A percentile compares a stretch with the other conserved stretches of the same genome.
Evolutionary conservation across 2,329 filamentous ascomycete genomes (phyloP).

Genomic region (Plenodomus biglobosus): DNA sequence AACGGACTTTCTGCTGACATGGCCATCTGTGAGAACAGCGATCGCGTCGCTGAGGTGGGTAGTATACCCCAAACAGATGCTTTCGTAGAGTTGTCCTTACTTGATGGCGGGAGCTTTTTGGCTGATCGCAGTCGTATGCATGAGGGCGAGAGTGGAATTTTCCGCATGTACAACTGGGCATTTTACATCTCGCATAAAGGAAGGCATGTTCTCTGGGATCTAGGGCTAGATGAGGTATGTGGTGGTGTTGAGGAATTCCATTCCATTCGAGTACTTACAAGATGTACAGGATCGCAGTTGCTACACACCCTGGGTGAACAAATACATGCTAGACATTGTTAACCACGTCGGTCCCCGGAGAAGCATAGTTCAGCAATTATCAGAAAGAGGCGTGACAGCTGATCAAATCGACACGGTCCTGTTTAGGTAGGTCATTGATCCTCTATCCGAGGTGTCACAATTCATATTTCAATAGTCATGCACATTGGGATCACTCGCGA

Average conservation of each 20-base stretch:
- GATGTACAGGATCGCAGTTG: slow-evolving; percentile 30
- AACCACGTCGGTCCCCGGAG: slow-evolving; percentile 34
- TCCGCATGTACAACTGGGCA: slow-evolving; percentile 43
- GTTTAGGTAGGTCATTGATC: slow-evolving; percentile 27
- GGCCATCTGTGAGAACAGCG: not conserved
- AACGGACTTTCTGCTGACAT: not conserved
- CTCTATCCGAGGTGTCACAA: not conserved
- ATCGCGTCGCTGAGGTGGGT: not conserved
- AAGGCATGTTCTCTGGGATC: slow-evolving; percentile 36
- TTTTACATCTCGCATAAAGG: slow-evolving; percentile 32
- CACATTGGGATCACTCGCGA: slow-evolving; percentile 39
- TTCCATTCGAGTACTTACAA: not conserved
- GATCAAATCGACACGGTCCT: slow-evolving; percentile 30
- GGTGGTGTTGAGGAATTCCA: not conserved
- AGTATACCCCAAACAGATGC: slow-evolving; percentile 19
- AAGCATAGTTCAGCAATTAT: slow-evolving; percentile 32
- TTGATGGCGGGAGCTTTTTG: slow-evolving; percentile 40
- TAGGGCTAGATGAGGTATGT: slow-evolving; percentile 35
- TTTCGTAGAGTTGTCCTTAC: slow-evolving; percentile 27
- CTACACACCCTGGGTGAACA: slow-evolving; percentile 40
- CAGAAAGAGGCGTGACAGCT: slow-evolving; percentile 21
- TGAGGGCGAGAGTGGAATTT: slow-evolving; percentile 27
- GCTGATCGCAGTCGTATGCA: slow-evolving; percentile 32
- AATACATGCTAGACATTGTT: slow-evolving; percentile 30
- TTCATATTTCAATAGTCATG: slow-evolving; percentile 26